Percentiles rank a stretch among this genome's conserved stretches.
phyloP scores from a whole-genome alignment of 768 basidiomycete genomes.

The Cystobasidium ongulense region DNA sequence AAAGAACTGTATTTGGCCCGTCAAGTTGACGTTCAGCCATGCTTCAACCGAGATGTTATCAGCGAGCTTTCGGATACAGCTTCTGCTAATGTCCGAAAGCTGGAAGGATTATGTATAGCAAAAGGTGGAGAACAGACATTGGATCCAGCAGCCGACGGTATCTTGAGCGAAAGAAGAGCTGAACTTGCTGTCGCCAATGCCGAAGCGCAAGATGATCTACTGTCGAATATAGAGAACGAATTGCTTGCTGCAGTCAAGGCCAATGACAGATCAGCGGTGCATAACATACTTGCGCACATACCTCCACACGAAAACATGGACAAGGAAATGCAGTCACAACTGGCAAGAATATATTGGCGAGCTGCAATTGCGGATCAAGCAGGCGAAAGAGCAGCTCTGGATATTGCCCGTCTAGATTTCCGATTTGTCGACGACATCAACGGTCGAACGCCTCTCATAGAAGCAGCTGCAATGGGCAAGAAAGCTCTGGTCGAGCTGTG shows the following conservation, averaged over 20 bases:
- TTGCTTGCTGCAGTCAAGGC: slow-evolving; percentile 45
- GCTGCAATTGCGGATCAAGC: slow-evolving; percentile 64
- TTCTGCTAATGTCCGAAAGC: slow-evolving; percentile 28
- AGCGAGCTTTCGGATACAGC: slow-evolving; percentile 81
- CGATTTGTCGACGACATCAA: slow-evolving; percentile 94
- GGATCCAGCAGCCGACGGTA: slow-evolving; percentile 36
- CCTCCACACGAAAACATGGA: slow-evolving; percentile 43
- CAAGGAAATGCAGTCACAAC: slow-evolving; percentile 57
- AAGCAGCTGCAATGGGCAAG: slow-evolving; percentile 78
- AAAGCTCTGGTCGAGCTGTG: slow-evolving; percentile 70
- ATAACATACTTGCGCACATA: slow-evolving; percentile 69
- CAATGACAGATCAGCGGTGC: slow-evolving; percentile 77
- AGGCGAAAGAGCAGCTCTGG: slow-evolving; percentile 63
- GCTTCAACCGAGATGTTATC: slow-evolving; percentile 59
- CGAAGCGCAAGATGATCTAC: slow-evolving; percentile 37
- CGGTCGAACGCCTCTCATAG: slow-evolving; percentile 83
- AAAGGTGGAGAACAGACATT: slow-evolving; percentile 25
- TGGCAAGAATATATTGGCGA: slow-evolving; percentile 92
- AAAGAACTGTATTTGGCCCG: slow-evolving; percentile 92
- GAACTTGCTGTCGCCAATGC: slow-evolving; percentile 40
- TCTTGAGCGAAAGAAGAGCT: slow-evolving; percentile 33
- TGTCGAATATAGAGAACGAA: slow-evolving; percentile 42
- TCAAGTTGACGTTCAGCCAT: slow-evolving; percentile 91
- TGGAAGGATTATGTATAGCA: slow-evolving; percentile 29
- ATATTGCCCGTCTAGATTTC: slow-evolving; percentile 70